These are phyloP conservation scores for Neoconidiobolus thromboides DNA, from an alignment of 371 early-diverging fungal genomes.

Conservation along the genomic window DNA sequence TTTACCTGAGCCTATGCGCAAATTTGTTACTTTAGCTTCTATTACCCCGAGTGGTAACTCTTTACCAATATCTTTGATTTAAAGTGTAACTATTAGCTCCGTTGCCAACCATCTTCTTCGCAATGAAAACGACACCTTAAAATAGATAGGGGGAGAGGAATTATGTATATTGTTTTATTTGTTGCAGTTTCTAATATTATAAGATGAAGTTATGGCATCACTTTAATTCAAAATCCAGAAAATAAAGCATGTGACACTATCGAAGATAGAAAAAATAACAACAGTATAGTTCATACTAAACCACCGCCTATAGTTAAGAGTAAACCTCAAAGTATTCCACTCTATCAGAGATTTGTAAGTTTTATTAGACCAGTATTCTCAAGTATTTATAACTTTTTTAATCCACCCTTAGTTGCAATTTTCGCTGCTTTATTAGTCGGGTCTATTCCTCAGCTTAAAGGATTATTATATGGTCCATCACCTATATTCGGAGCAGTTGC, in stretches of 20 bases:
- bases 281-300: no score
- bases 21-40: conserved; percentile 35
- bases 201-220: conserved; percentile 57
- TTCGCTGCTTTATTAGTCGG: conserved; percentile 25
- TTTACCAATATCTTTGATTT: conserved; percentile 44
- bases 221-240: conserved; percentile 17
- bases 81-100: conserved; percentile 43
- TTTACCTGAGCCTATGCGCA: conserved; percentile 19
- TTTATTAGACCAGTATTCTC: no score
- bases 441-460: conserved; percentile 23
- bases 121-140: conserved; percentile 32
- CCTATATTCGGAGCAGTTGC: conserved; percentile 30
- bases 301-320: not conserved
- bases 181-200: conserved; percentile 51
- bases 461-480: conserved; percentile 24
- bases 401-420: conserved; percentile 36
- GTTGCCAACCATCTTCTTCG: conserved; percentile 33
- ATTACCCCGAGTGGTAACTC: conserved; percentile 55
- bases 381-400: conserved; percentile 16
- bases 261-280: not conserved
- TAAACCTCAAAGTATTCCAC: no score
- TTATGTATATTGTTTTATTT: conserved; percentile 52
- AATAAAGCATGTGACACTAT: not conserved
- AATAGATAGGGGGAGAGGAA: conserved; percentile 45
- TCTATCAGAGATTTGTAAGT: no score